phyloP scores from a whole-genome alignment of 768 basidiomycete species.

The Psilocybe subaeruginosa region DNA sequence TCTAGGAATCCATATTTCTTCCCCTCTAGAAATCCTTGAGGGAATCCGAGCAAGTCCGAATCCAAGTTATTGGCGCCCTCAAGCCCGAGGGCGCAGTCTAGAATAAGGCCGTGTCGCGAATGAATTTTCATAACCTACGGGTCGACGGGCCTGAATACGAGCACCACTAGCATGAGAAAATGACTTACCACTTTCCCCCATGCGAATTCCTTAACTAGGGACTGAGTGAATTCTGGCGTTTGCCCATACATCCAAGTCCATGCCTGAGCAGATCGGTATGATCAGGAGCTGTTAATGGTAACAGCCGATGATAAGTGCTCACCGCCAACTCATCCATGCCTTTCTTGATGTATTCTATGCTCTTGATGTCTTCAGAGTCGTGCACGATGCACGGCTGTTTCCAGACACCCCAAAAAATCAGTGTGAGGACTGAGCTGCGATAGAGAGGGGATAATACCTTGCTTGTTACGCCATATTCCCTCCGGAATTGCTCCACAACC shows the following conservation, averaged over 20 bases:
- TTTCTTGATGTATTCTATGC: constrained; percentile 61
- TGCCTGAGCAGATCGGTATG: constrained; percentile 46
- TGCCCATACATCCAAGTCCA: constrained; percentile 96
- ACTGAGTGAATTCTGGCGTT: constrained; percentile 90
- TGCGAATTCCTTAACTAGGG: constrained; percentile 40
- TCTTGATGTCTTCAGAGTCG: constrained; percentile 45
- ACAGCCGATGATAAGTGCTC: constrained; percentile 22
- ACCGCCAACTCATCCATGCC: constrained; percentile 80
- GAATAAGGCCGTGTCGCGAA: constrained; percentile 70
- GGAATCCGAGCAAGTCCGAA: constrained; percentile 14
- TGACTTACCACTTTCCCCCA: constrained; percentile 55
- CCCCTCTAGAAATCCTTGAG: constrained; percentile 24
- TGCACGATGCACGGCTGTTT: constrained; percentile 43
- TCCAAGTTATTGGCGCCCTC: constrained; percentile 21
- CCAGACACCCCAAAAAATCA: neutral
- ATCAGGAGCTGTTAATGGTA: neutral
- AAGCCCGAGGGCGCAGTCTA: constrained; percentile 42
- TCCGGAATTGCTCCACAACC: constrained; percentile 67
- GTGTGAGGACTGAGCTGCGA: neutral
- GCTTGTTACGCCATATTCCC: constrained; percentile 50
- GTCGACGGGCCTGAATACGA: neutral
- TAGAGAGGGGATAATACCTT: constrained; percentile 25
- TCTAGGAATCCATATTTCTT: constrained; percentile 38
- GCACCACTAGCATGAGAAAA: neutral
- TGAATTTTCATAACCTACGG: constrained; percentile 49